Evolutionary conservation across 192 early-diverging fungal genomes (phyloP), one percentile per base, ranked within the genome.

Genomic region (Coemansia sp.): DNA sequence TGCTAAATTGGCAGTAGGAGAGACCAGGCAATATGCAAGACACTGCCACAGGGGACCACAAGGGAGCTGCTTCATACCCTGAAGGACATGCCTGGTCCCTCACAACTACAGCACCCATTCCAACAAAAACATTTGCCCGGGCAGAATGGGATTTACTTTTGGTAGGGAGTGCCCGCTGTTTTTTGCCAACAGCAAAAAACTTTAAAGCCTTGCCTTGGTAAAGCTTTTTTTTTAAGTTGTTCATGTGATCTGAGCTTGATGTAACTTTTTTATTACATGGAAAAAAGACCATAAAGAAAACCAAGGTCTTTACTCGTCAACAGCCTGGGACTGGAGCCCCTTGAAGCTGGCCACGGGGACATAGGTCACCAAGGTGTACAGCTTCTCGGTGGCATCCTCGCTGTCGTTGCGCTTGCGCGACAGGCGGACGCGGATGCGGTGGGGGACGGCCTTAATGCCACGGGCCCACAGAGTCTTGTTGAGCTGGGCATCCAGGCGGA

Each of bases 401-500:
- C 88, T 92, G 72, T 99, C 97, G 88, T 97, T 97, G 84, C 95
- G 91, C 84, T 92, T 92, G 84, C 97, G 93, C 70, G 94, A 82
- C 69, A 97, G 82, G 69, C 97, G 92, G 61, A 99, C 89, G 67
- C 97, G 94, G 72, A 99, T 90, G 78, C 95, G 91, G 93, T 93
- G 92, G 69, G 94, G 93, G 58, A 96, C 91, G 65, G 86, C 84
- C 93, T 93, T 97, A 77, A 99, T 85, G 77, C 97, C 97, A 56
- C 86, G 86, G 68, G 90, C 83, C 97, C 97, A 99, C 76, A 99
- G 77, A 65, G 86, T 86, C 89, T 95, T 93, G 93, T 99, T 99
- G 59, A 99, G 87, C 72, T 85, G 83, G 70, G 95, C 88, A 86
- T 97, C 97, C 55, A 99, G 84, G 83, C 97, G 95, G 79, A 99